Evolutionary conservation across 1,284 basidiomycete genomes (phyloP).

Genomic region (Irpex sp.): DNA sequence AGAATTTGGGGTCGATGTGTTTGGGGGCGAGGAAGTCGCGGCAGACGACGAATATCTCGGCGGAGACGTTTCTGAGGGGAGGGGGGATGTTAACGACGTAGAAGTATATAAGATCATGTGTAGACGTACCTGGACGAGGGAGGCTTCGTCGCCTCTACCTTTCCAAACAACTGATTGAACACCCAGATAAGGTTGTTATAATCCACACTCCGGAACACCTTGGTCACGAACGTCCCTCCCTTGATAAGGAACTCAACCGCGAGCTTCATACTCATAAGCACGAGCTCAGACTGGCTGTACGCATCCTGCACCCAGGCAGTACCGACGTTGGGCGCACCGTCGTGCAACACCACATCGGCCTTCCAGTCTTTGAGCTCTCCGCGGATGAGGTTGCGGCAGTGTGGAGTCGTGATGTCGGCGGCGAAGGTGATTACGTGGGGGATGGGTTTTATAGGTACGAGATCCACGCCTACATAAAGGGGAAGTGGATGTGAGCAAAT

Average conservation of each 20-base stretch:
- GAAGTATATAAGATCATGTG: not conserved
- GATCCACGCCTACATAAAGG: conserved; percentile 74
- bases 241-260: conserved; percentile 94
- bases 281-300: conserved; percentile 95
- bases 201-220: conserved; percentile 98
- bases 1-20: conserved; percentile 96
- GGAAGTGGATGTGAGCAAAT: not conserved
- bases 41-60: conserved; percentile 99
- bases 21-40: conserved; percentile 94
- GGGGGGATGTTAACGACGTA: not conserved
- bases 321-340: conserved; percentile 99
- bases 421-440: conserved; percentile 92
- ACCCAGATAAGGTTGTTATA: conserved; percentile 99
- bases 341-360: conserved; percentile 99
- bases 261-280: conserved; percentile 93
- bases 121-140: conserved; percentile 83
- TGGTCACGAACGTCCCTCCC: conserved; percentile 96
- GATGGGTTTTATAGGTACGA: conserved; percentile 95
- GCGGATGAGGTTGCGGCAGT: conserved; percentile 87
- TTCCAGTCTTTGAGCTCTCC: conserved; percentile 97
- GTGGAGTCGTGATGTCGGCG: conserved; percentile 91
- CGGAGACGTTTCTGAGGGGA: conserved; percentile 86
- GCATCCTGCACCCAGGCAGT: conserved; percentile 99
- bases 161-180: conserved; percentile 94
- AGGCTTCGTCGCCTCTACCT: conserved; percentile 98